A percentile compares a stretch with the other conserved stretches of the same genome.
Evolutionary conservation across 2,329 filamentous ascomycete species (phyloP).

Genomic region (Neofusicoccum umdonicola): DNA sequence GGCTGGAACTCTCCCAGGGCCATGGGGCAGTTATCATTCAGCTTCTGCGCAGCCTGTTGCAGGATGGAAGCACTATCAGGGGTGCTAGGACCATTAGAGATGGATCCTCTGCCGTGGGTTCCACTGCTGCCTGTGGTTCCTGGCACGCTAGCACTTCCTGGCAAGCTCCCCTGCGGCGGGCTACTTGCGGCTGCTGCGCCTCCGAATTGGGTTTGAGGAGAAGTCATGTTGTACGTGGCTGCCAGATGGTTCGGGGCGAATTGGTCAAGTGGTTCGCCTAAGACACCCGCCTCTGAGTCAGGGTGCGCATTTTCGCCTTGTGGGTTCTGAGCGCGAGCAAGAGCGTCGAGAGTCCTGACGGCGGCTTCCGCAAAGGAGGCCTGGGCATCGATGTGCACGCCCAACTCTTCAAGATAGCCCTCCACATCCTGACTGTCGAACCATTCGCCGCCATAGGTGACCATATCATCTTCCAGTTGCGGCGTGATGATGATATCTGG

Average conservation of each 20-base stretch:
- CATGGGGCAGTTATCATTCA: neutral
- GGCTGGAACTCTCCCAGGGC: neutral
- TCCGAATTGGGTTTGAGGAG: neutral
- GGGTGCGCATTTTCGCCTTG: neutral
- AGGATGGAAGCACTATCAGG: neutral
- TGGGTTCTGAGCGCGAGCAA: neutral
- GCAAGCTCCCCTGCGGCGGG: neutral
- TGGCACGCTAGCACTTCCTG: neutral
- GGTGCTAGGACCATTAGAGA: neutral
- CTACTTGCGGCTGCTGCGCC: neutral
- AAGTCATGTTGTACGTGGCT: neutral
- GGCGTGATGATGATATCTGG: neutral
- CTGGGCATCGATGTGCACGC: conserved; percentile 60
- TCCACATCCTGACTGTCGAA: conserved; percentile 77
- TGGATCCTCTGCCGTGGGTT: neutral
- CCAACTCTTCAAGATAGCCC: conserved; percentile 64
- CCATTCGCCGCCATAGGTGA: conserved; percentile 70
- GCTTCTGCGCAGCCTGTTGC: neutral
- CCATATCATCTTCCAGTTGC: conserved; percentile 49
- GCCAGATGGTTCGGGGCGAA: conserved; percentile 13
- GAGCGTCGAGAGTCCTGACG: conserved; percentile 40
- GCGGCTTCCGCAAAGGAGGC: conserved; percentile 59
- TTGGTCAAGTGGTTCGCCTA: conserved; percentile 10
- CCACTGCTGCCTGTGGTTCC: neutral
- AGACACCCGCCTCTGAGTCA: conserved; percentile 6